A percentile compares a stretch with the other conserved stretches of the same genome.
phyloP scores from a whole-genome alignment of 2,329 filamentous ascomycete species.

The Colletotrichum tofieldiae region DNA sequence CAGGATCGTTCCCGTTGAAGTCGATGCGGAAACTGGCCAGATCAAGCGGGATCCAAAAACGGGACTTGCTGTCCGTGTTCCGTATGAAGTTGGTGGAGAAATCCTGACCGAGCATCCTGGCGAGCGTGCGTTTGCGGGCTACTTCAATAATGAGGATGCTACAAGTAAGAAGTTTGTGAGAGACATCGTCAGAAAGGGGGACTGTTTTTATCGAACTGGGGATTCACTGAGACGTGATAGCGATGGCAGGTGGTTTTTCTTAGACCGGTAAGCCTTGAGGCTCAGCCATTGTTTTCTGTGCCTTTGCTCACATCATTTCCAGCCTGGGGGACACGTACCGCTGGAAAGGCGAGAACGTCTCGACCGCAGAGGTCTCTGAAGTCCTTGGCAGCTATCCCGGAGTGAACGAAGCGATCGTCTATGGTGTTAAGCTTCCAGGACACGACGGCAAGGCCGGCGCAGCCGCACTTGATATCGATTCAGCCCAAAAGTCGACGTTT shows the following conservation, averaged over 20 bases:
- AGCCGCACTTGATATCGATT: conserved; percentile 71
- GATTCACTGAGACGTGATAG: conserved; percentile 74
- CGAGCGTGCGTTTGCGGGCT: conserved; percentile 76
- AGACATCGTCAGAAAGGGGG: conserved; percentile 77
- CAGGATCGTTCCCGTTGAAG: conserved; percentile 75
- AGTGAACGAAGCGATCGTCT: conserved; percentile 78
- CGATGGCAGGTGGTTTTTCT: conserved; percentile 79
- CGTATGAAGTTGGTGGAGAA: conserved; percentile 81
- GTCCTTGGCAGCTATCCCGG: conserved; percentile 72
- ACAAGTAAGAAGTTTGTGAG: conserved; percentile 77
- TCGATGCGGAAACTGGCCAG: conserved; percentile 78
- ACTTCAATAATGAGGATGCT: conserved; percentile 78
- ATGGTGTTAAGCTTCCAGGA: conserved; percentile 75
- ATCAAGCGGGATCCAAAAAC: conserved; percentile 77
- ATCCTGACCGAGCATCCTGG: conserved; percentile 76
- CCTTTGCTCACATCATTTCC: conserved; percentile 16
- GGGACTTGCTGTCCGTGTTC: conserved; percentile 74
- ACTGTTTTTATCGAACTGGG: conserved; percentile 78
- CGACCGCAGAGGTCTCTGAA: conserved; percentile 77
- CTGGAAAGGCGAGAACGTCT: conserved; percentile 81
- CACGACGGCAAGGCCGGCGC: conserved; percentile 80
- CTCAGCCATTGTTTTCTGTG: neutral
- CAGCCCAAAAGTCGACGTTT: conserved; percentile 63
- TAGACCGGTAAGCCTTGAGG: conserved; percentile 61
- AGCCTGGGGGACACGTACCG: conserved; percentile 81